A percentile compares a stretch with the other conserved stretches of the same genome.
These are phyloP conservation scores for Mucor indicus DNA, from an alignment of 371 early-diverging fungal genomes.

Conservation along the genomic window DNA sequence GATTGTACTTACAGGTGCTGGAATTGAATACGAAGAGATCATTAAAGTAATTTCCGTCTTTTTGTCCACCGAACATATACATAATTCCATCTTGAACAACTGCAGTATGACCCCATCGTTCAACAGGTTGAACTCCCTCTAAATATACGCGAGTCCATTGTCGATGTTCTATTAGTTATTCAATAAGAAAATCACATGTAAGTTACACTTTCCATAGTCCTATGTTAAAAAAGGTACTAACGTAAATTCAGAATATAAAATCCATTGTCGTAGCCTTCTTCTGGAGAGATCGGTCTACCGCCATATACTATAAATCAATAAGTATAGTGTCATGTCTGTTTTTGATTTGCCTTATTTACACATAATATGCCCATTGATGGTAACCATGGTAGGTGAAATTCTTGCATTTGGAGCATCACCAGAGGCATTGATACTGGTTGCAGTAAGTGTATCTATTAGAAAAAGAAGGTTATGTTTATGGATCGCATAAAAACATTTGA, in stretches of 20 bases:
- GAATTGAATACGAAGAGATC: slow-evolving; percentile 71
- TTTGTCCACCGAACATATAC: slow-evolving; percentile 73
- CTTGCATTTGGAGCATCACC: slow-evolving; percentile 42
- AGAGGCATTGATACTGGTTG: slow-evolving; percentile 25
- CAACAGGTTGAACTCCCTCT: slow-evolving; percentile 56
- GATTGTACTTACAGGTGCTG: slow-evolving; percentile 46
- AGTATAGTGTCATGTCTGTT: too few relatives aligned
- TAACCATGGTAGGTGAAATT: slow-evolving; percentile 27
- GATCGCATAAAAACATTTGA: too few relatives aligned
- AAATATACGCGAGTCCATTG: slow-evolving; percentile 57
- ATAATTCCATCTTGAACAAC: slow-evolving; percentile 62
- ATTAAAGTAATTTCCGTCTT: slow-evolving; percentile 64
- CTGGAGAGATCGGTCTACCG: slow-evolving; percentile 35
- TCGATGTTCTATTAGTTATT: slow-evolving; percentile 33
- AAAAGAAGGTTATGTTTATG: neutral
- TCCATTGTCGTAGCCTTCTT: slow-evolving; percentile 41
- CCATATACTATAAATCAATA: slow-evolving; percentile 39
- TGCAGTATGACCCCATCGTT: slow-evolving; percentile 70
- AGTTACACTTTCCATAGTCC: too few relatives aligned
- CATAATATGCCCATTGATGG: slow-evolving; percentile 32
- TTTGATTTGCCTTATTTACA: slow-evolving; percentile 19
- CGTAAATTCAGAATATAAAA: slow-evolving; percentile 43
- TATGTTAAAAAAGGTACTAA: slow-evolving; percentile 1
- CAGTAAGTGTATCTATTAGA: slow-evolving; percentile 30
- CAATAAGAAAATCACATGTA: too few relatives aligned